Base-by-base conservation (phyloP, 768 basidiomycete species). In the Macrolepiota fuliginosa region DNA sequence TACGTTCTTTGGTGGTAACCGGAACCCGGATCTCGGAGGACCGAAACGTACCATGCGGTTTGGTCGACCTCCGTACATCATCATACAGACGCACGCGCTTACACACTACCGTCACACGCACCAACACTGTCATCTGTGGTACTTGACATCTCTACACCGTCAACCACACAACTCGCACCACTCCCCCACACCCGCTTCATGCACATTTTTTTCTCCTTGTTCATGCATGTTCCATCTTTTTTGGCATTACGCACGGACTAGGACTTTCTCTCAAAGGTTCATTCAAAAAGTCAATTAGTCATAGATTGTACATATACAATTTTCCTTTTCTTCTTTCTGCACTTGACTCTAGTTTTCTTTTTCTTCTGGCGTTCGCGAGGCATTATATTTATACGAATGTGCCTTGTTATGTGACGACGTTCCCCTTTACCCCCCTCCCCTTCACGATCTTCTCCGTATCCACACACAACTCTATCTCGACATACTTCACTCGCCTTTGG, bases 281-380 rank as follows among this genome's bases (percentile, higher is more conserved):
- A 47, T 50, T 58, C 57, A 58, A 58, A 54, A 58, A 50, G 54
- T 58, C 57, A 58, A 58, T 39, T 50, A 50, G 54, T 40, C 57
- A 58, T 58, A 58, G 57, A 58, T 37, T 58, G 57, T 58, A 58
- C 47, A 58, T 57, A 58, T 58, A 58, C 49, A 39, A 32, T 55
- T 55, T 45, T 9, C 15, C 27, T 13, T 27, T 42, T 29, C 24
- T 27, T 22, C 24, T 25, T 7, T 42, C 19, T 10, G 29, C 29
- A 35, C 4, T 37, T 3, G 13, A 3, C 19, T 40, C 39, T 13
- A 24, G 5, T 19, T n/a, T 47, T 22, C 6, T 47, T 27, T 49
- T 22, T 12, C 25, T 27, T 24, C 47, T 49, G 19, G 47, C 19
- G 19, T 53, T 35, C 29, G 36, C 53, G 19, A 39, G 53, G 19